A percentile compares a stretch with the other conserved stretches of the same genome.
phyloP scores from a whole-genome alignment of 306 rosid genomes.

The Vigna angularis region DNA sequence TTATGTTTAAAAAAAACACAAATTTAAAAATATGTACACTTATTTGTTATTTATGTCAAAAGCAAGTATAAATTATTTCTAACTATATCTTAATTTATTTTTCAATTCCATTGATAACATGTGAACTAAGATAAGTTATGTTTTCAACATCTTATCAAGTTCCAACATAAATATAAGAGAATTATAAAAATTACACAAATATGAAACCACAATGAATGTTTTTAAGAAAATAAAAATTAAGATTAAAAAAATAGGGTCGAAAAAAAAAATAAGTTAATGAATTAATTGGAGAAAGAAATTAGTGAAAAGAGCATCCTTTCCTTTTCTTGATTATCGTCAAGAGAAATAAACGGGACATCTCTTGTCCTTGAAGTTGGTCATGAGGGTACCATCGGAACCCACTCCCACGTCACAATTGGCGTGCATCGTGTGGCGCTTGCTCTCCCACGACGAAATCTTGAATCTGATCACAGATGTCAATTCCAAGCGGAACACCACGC shows the following conservation, averaged over 20 bases:
- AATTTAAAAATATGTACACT: background rate
- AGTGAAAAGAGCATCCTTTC: background rate
- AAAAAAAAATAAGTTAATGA: background rate
- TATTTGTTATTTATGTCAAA: background rate
- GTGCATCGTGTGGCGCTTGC: constrained; percentile 72
- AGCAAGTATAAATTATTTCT: background rate
- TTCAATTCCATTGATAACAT: background rate
- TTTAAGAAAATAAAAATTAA: background rate
- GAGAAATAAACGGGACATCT: constrained; percentile 81
- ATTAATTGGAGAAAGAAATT: background rate
- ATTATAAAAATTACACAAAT: background rate
- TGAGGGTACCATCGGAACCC: constrained; percentile 69
- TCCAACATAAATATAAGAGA: background rate
- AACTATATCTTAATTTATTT: background rate
- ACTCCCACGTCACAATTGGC: constrained; percentile 73
- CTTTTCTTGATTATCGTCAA: constrained; percentile 34
- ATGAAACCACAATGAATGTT: no score
- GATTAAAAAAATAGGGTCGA: background rate
- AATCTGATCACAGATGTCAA: constrained; percentile 65
- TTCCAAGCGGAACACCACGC: constrained; percentile 69
- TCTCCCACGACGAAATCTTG: constrained; percentile 67
- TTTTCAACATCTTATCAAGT: constrained; percentile 2
- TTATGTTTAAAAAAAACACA: background rate
- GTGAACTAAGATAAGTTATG: no score
- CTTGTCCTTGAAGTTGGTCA: constrained; percentile 51